Conservation (phyloP, 192 early-diverging fungal genomes). For the Gaertneriomyces sp. region DNA sequence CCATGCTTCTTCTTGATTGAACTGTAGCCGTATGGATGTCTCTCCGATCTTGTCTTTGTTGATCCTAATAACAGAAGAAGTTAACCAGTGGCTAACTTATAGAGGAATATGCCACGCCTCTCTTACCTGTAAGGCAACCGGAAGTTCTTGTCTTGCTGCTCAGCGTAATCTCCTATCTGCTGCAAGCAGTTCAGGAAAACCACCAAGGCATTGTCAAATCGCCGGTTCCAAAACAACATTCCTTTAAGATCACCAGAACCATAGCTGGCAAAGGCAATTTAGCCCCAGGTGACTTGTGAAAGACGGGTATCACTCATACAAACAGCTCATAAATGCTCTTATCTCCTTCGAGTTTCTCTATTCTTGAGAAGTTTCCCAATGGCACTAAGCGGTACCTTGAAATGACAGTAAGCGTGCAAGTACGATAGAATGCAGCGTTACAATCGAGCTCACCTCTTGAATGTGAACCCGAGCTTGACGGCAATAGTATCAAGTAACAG, state of each 20-base stretch:
- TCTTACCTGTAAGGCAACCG: slow-evolving; percentile 76
- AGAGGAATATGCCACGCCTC: background rate
- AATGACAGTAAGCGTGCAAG: background rate
- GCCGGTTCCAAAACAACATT: slow-evolving; percentile 74
- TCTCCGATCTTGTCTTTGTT: slow-evolving; percentile 87
- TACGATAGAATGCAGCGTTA: no score
- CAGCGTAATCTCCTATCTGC: slow-evolving; percentile 80
- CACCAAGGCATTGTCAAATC: slow-evolving; percentile 85
- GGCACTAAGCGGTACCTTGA: slow-evolving; percentile 77
- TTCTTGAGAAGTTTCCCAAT: slow-evolving; percentile 85
- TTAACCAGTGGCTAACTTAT: background rate
- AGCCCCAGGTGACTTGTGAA: background rate
- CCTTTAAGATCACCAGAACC: slow-evolving; percentile 82
- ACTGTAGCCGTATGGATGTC: slow-evolving; percentile 75
- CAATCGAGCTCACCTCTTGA: slow-evolving; percentile 54
- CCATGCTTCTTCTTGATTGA: slow-evolving; percentile 90
- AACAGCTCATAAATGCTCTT: slow-evolving; percentile 74
- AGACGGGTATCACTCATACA: slow-evolving; percentile 21
- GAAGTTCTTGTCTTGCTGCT: slow-evolving; percentile 67
- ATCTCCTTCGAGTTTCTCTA: slow-evolving; percentile 80
- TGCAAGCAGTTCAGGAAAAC: slow-evolving; percentile 87
- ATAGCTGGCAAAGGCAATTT: slow-evolving; percentile 45
- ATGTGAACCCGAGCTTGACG: slow-evolving; percentile 75
- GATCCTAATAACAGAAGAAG: slow-evolving; percentile 48
- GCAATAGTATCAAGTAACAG: slow-evolving; percentile 85